Base-by-base conservation (phyloP, 1,139 yeast species). In the Insectozyma bohioensis region DNA sequence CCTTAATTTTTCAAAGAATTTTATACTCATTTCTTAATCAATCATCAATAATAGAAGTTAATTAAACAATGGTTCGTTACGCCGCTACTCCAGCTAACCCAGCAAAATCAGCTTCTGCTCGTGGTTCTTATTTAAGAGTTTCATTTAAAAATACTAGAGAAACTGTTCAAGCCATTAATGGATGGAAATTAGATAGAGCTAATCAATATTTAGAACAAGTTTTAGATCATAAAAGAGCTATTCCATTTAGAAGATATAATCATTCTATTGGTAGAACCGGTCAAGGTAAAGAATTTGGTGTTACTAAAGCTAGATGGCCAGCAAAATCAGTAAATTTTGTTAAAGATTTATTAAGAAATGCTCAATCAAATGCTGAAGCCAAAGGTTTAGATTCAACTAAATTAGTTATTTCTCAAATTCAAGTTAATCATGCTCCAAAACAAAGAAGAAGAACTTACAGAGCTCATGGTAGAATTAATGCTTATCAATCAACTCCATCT, bases 271-370 rank as follows among this genome's bases (percentile, higher is more conserved):
- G 99, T 71, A 87, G 98, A 79, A 86, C 98, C 61, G 95, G 94
- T 57, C 98, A 92, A 79, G 99, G 97, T 77, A 92, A 92, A 78
- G 98, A 92, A 80, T 94, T 90, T 66, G 98, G 97, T 75, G 96
- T 88, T 68, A 88, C 97, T 81, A 90, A 86, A 79, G 98, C 97
- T 61, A 90, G 99, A 87, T 92, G 99, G 99, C 99, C 99, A 67
- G 95, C 80, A 54, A 92, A 94, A 85, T 86, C 96, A 50, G 97
- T 92, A 69, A 85, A 87, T 78, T 88, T 85, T 72, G 75, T 92
- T 63, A 82, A 85, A 70, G 97, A 87, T 70, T 82, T 92, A 68
- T 82, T 92, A 74, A 82, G 82, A 75, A 94, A 92, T 73, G 99
- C 98, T 67, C 92, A 88, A 72, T 82, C 98, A 63, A 94, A 92